Conservation (phyloP, 257 asterid genomes). For the Solanum commersonii region DNA sequence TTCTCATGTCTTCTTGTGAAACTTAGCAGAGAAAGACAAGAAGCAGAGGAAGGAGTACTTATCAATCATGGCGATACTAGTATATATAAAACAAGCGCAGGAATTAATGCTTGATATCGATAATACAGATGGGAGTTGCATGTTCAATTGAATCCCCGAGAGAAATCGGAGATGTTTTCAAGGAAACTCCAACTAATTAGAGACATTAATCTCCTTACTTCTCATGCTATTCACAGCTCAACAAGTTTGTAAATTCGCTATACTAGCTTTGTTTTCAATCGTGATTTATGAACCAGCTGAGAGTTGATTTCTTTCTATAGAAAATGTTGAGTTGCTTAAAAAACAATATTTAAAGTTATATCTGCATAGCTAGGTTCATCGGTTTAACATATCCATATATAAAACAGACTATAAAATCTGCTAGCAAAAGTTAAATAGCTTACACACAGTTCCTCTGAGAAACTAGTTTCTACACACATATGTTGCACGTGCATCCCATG, state of each 20-base stretch:
- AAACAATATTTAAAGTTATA: neutral
- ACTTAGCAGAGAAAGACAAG: neutral
- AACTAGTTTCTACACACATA: too few relatives aligned
- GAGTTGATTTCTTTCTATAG: neutral
- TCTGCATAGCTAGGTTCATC: too few relatives aligned
- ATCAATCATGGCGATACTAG: neutral
- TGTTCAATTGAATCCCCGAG: neutral
- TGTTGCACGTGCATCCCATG: too few relatives aligned
- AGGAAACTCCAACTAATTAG: neutral
- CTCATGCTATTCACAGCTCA: neutral
- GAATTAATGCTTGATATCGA: neutral
- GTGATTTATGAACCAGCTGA: neutral
- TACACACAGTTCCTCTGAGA: neutral
- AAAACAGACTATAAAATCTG: neutral
- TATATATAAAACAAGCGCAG: neutral
- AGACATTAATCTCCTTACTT: slow-evolving; percentile 7
- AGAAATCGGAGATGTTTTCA: neutral
- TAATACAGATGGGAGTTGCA: neutral
- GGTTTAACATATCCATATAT: too few relatives aligned
- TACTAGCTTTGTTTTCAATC: neutral
- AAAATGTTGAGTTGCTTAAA: neutral
- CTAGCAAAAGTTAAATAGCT: neutral
- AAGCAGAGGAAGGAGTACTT: neutral
- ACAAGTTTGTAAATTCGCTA: slow-evolving; percentile 2
- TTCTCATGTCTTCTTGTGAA: neutral